Evolutionary conservation across 805 yeast genomes (phyloP).

Genomic region (Zygoascus tannicola): DNA sequence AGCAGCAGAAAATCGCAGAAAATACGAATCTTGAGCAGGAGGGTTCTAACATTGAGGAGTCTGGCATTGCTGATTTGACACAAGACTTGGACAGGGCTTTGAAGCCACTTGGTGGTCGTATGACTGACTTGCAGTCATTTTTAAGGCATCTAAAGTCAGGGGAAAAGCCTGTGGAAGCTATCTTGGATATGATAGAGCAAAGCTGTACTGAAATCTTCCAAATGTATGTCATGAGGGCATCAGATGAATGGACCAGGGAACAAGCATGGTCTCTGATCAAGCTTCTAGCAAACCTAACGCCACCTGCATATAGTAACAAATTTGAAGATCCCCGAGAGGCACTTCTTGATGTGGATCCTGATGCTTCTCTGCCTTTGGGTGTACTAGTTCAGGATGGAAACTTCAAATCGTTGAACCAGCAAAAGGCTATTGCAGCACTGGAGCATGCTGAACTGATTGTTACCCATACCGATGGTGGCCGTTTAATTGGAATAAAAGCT

Average conservation of each 20-base stretch:
- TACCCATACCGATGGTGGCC: conserved; percentile 68
- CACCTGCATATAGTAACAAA: neutral
- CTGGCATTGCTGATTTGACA: neutral
- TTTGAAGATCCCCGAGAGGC: neutral
- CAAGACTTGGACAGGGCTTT: conserved; percentile 44
- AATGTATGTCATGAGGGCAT: conserved; percentile 42
- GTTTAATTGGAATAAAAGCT: conserved; percentile 53
- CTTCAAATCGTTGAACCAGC: conserved; percentile 34
- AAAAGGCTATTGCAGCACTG: conserved; percentile 47
- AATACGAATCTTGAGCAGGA: conserved; percentile 26
- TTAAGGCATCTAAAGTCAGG: conserved; percentile 83
- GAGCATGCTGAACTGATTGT: conserved; percentile 73
- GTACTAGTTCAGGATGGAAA: conserved; percentile 23
- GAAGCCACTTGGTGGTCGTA: conserved; percentile 84
- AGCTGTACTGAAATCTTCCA: conserved; percentile 84
- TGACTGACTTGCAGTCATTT: conserved; percentile 86
- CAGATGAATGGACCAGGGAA: conserved; percentile 51
- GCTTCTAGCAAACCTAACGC: conserved; percentile 37
- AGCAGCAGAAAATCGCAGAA: conserved; percentile 33
- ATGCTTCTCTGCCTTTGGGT: conserved; percentile 13
- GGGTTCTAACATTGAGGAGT: neutral
- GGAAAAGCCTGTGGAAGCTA: conserved; percentile 68
- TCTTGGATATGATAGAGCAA: conserved; percentile 70
- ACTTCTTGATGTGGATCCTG: conserved; percentile 2
- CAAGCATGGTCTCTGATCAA: conserved; percentile 85